Evolutionary conservation across 352 stramenopile species (phyloP), one percentile per base, ranked within the genome.

Genomic region (Globisporangium viniferum): DNA sequence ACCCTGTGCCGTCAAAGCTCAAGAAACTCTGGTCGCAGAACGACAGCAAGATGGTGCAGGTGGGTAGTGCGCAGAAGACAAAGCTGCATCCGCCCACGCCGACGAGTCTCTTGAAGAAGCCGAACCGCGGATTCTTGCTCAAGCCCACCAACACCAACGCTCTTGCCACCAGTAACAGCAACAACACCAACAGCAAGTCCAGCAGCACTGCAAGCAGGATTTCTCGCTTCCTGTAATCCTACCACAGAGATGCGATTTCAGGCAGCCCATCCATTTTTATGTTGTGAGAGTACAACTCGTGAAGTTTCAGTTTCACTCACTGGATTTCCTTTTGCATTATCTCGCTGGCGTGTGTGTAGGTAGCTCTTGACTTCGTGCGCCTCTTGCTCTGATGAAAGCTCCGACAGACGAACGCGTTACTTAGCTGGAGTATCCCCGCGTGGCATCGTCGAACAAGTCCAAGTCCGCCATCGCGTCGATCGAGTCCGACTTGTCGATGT

Each of bases 401-500:
- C 55, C 31, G 10, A 18, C 31, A 51, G 24, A 51, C 29, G 24
- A 24, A 51, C 27, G 7, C 15, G 15, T 59, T n/a, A 9, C 27
- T 53, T 31, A 57, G 27, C 55, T 61, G 39, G 35, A 36, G 56
- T 49, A 62, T 39, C 56, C 33, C 1, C 56, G 56, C 33, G 56
- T 41, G 8, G 15, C 44, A 5, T 66, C 53, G 20, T 57, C 66
- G 24, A 68, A 18, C 59, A 67, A 15, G 59, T 68, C 59, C 27
- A 68, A 46, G 53, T 67, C 49, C 10, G 59, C 66, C 35, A 68
- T 53, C 51, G 57, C 44, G 46, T 69, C 63, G 41, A 46, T 59
- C 29, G 48, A 39, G 66, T 74, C 76, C 59, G 71, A 74, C 41
- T 76, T 67, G 41, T 72, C 74, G 24, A 60, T 77, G 53, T 86